Percentiles rank a stretch among this genome's conserved stretches.
Conservation (phyloP, 805 yeast genomes). For the Wickerhamomyces chaumierensis region DNA sequence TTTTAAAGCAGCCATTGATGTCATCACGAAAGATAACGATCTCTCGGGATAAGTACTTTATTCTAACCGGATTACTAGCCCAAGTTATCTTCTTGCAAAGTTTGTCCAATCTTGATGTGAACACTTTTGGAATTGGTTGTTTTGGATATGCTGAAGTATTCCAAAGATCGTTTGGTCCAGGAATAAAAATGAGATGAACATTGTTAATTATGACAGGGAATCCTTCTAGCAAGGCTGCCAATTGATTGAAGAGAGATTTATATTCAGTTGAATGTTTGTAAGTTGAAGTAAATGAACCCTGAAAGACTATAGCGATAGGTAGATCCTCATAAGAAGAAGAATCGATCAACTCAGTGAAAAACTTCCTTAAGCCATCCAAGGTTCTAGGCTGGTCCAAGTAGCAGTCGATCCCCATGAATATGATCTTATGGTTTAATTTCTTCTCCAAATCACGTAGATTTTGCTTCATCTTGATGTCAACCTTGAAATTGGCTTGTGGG, state of each 20-base stretch:
- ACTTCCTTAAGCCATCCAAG: slow-evolving; percentile 53
- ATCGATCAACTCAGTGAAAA: slow-evolving; percentile 43
- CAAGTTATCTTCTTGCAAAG: slow-evolving; percentile 41
- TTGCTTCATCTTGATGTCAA: slow-evolving; percentile 48
- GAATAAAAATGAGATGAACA: slow-evolving; percentile 61
- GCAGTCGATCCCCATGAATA: slow-evolving; percentile 68
- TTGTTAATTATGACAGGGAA: slow-evolving; percentile 41
- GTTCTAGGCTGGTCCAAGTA: slow-evolving; percentile 48
- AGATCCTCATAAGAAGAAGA: slow-evolving; percentile 22
- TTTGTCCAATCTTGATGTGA: slow-evolving; percentile 56
- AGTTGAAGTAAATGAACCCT: slow-evolving; percentile 67
- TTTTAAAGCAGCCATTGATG: slow-evolving; percentile 52
- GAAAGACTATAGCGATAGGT: slow-evolving; percentile 64
- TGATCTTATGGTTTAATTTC: slow-evolving; percentile 46
- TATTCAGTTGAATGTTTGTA: slow-evolving; percentile 55
- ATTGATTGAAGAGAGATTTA: slow-evolving; percentile 58
- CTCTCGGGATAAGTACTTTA: slow-evolving; percentile 78
- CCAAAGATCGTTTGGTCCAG: slow-evolving; percentile 95
- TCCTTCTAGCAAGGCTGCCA: slow-evolving; percentile 53
- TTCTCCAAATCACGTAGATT: slow-evolving; percentile 47
- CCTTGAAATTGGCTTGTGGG: slow-evolving; percentile 36
- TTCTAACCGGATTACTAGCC: slow-evolving; percentile 69
- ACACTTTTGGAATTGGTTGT: slow-evolving; percentile 55
- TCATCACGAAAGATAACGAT: slow-evolving; percentile 68
- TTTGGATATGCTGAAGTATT: slow-evolving; percentile 72